phyloP scores from a whole-genome alignment of 768 basidiomycete genomes.

The Lactarius evosmus region DNA sequence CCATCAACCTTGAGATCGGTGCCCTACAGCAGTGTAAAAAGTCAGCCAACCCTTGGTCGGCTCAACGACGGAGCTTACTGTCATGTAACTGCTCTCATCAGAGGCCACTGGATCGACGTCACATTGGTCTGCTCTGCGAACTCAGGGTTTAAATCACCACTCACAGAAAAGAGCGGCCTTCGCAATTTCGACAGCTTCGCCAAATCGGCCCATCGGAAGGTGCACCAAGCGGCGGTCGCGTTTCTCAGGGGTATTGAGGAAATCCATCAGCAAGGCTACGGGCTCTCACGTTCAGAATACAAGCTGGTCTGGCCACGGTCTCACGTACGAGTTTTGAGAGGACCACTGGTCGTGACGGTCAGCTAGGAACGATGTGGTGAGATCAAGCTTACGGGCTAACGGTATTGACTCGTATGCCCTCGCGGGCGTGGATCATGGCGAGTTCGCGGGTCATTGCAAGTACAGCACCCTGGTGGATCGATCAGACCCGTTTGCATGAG shows the following conservation, averaged over 20 bases:
- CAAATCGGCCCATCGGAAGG: slow-evolving; percentile 95
- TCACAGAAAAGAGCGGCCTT: slow-evolving; percentile 88
- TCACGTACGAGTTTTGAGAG: slow-evolving; percentile 85
- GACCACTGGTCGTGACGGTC: slow-evolving; percentile 56
- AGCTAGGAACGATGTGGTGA: slow-evolving; percentile 15
- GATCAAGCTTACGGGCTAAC: slow-evolving; percentile 79
- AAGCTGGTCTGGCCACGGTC: background rate
- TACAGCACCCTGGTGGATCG: slow-evolving; percentile 72
- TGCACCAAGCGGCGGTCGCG: slow-evolving; percentile 85
- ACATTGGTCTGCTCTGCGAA: slow-evolving; percentile 2
- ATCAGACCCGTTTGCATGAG: slow-evolving; percentile 10
- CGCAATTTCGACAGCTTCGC: slow-evolving; percentile 94
- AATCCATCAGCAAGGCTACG: slow-evolving; percentile 96
- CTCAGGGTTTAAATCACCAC: slow-evolving; percentile 35
- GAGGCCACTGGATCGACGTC: slow-evolving; percentile 61
- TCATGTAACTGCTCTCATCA: slow-evolving; percentile 95
- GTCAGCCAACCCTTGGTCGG: slow-evolving; percentile 3
- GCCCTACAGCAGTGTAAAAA: slow-evolving; percentile 44
- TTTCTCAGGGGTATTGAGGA: slow-evolving; percentile 95
- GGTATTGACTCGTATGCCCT: slow-evolving; percentile 94
- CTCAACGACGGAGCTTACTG: slow-evolving; percentile 48
- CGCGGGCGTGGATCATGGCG: slow-evolving; percentile 95
- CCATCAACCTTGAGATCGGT: slow-evolving; percentile 97
- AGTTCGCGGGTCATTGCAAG: slow-evolving; percentile 97
- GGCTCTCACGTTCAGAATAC: background rate